These are phyloP conservation scores for Agaricus sinodeliciosus DNA, from an alignment of 768 basidiomycete species.

Conservation along the genomic window DNA sequence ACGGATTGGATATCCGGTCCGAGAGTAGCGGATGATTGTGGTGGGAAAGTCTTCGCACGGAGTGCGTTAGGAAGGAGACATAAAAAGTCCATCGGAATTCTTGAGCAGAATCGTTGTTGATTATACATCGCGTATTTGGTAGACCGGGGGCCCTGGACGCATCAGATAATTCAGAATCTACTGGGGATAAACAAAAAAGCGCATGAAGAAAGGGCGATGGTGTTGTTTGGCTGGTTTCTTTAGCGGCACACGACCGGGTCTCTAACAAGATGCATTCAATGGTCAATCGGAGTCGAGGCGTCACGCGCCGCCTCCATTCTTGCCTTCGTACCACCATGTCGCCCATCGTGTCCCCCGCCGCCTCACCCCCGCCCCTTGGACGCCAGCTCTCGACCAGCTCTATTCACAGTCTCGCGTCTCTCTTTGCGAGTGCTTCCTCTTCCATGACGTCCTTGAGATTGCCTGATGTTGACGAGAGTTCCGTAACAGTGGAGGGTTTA, in stretches of 20 bases:
- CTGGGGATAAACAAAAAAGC: too few species aligned
- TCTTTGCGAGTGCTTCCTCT: constrained; percentile 24
- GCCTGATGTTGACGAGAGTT: constrained; percentile 31
- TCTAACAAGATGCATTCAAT: not conserved
- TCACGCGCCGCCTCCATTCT: constrained; percentile 10
- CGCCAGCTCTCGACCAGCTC: constrained; percentile 27
- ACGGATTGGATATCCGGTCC: not conserved
- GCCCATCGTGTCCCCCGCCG: not conserved
- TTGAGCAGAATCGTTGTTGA: not conserved
- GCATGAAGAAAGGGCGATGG: not conserved
- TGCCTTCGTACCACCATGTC: constrained; percentile 13
- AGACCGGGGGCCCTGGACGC: too few species aligned
- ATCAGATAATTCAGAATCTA: too few species aligned
- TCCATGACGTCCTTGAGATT: constrained; percentile 28
- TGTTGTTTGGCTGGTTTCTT: not conserved
- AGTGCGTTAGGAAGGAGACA: not conserved
- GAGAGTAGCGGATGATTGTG: not conserved
- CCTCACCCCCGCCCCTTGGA: constrained; percentile 5
- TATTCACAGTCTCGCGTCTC: constrained; percentile 24
- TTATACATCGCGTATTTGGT: not conserved
- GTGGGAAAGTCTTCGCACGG: not conserved
- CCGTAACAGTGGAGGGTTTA: constrained; percentile 52
- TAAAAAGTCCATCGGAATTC: not conserved
- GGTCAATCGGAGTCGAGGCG: not conserved
- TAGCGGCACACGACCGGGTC: not conserved